Evolutionary conservation across 1,139 yeast genomes (phyloP).

Genomic region (Torulaspora globosa): DNA sequence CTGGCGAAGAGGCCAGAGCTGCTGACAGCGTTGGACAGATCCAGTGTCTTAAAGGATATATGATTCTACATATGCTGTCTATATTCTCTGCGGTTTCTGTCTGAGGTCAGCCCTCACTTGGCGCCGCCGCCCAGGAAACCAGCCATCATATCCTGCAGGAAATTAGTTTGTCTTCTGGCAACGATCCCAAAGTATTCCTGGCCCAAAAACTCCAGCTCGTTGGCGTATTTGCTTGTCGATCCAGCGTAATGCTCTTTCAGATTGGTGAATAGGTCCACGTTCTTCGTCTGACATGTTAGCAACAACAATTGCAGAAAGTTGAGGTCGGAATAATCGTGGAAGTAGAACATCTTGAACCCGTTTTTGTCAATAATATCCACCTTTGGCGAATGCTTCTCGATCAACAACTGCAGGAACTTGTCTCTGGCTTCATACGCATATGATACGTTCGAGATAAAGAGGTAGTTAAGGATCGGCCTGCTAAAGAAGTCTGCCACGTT

Average conservation of each 20-base stretch:
- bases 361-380: conserved; percentile 25
- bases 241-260: conserved; percentile 51
- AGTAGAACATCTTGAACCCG: conserved; percentile 31
- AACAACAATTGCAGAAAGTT: conserved; percentile 70
- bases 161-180: conserved; percentile 55
- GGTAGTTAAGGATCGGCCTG: conserved; percentile 67
- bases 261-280: conserved; percentile 48
- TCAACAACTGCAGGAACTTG: conserved; percentile 39
- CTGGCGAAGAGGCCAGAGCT: conserved; percentile 66
- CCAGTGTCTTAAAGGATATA: conserved; percentile 27
- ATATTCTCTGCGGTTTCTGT: conserved; percentile 1
- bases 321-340: conserved; percentile 42
- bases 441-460: conserved; percentile 59
- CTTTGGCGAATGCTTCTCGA: conserved; percentile 28
- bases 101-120: neutral
- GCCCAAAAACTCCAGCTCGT: conserved; percentile 53
- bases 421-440: conserved; percentile 46
- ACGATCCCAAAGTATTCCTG: conserved; percentile 54
- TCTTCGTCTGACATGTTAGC: conserved; percentile 54
- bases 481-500: conserved; percentile 53
- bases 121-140: conserved; percentile 52
- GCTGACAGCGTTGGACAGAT: conserved; percentile 54
- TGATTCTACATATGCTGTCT: conserved; percentile 8
- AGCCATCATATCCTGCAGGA: conserved; percentile 83
- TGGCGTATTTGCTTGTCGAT: conserved; percentile 38